Base-by-base conservation (phyloP, 495 filamentous ascomycete species). In the Aspergillus leporis region DNA sequence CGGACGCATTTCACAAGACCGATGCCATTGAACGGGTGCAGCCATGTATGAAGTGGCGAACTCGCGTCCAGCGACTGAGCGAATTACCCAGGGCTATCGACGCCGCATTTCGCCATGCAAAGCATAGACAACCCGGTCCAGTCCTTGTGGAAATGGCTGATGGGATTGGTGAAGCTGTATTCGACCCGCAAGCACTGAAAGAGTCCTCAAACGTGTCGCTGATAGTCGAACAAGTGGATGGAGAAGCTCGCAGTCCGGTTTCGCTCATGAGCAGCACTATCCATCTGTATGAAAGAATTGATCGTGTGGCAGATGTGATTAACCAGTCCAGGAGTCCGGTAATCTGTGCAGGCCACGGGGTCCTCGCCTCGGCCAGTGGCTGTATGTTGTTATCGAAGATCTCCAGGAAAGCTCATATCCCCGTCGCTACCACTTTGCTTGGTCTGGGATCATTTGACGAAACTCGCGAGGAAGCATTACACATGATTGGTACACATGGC, bases 401-500 rank as follows among this genome's bases (percentile, higher is more conserved):
- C 1, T 69, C 82, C n/a, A 82, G 86, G 23, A 85, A 84, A 68
- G 77, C 79, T 14, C 69, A 66, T 47, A 86, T 87, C 53, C 84
- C 84, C 14, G 84, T 87, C 28, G 86, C 84, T 9, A 87, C 84
- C 22, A 87, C 84, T 18, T 74, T 87, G 9, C 90, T 93, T 57
- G 84, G 84, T 54, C 73, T 87, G 6, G 84, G 84, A 51, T 81
- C 70, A 25, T 87, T 81, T 54, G 83, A 87, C 55, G 84, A 87
- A 66, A 64, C 83, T 30, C 78, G 85, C 62, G 75, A 79, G 16
- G 83, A 83, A 70, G 75, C 83, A 48, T 73, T 86, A 28, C 84
- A 87, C 64, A 87, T 87, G 84, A 74, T 87, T 0, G 84, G 84
- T 52, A 87, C 85, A 83, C 84, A 87, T 70, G 84, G 84, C 18